Evolutionary conservation across 352 stramenopile species (phyloP).

Genomic region (Aphanomyces cochlioides): DNA sequence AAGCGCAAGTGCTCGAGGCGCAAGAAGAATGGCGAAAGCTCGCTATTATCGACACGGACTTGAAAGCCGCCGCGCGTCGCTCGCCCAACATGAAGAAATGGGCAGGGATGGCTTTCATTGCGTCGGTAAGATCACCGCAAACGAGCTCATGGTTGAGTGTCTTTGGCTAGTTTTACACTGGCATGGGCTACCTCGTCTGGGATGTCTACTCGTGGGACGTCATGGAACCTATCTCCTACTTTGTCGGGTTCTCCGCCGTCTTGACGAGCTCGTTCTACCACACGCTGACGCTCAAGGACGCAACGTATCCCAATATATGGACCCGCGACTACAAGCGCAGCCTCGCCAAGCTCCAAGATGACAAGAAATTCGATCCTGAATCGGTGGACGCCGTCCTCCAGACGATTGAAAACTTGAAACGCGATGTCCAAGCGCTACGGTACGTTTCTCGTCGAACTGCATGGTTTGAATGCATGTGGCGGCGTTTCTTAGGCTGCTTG

Average conservation of each 20-base stretch:
- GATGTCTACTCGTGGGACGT: slow-evolving; percentile 87
- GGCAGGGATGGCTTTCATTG: slow-evolving; percentile 55
- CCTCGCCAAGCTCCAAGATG: slow-evolving; percentile 42
- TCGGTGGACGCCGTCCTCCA: slow-evolving; percentile 46
- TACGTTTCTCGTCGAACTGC: slow-evolving; percentile 26
- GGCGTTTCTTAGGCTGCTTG: background rate
- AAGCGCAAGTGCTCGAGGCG: slow-evolving; percentile 47
- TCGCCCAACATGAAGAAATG: slow-evolving; percentile 74
- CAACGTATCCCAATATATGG: slow-evolving; percentile 82
- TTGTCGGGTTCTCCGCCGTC: slow-evolving; percentile 84
- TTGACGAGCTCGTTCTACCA: slow-evolving; percentile 80
- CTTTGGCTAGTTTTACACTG: slow-evolving; percentile 47
- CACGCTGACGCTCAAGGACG: slow-evolving; percentile 57
- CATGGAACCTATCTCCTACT: slow-evolving; percentile 89
- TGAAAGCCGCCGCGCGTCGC: slow-evolving; percentile 42
- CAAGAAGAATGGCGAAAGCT: slow-evolving; percentile 50
- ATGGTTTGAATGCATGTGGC: background rate
- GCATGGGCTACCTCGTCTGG: slow-evolving; percentile 78
- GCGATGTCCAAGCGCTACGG: slow-evolving; percentile 54
- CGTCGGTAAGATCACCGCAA: slow-evolving; percentile 26
- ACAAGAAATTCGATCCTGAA: slow-evolving; percentile 49
- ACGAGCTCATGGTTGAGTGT: background rate
- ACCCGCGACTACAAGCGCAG: slow-evolving; percentile 59
- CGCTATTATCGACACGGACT: slow-evolving; percentile 45
- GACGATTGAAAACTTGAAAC: slow-evolving; percentile 52